Evolutionary conservation across 2,329 filamentous ascomycete genomes (phyloP), one percentile per base, ranked within the genome.

Genomic region (Aspergillus puulaauensis): DNA sequence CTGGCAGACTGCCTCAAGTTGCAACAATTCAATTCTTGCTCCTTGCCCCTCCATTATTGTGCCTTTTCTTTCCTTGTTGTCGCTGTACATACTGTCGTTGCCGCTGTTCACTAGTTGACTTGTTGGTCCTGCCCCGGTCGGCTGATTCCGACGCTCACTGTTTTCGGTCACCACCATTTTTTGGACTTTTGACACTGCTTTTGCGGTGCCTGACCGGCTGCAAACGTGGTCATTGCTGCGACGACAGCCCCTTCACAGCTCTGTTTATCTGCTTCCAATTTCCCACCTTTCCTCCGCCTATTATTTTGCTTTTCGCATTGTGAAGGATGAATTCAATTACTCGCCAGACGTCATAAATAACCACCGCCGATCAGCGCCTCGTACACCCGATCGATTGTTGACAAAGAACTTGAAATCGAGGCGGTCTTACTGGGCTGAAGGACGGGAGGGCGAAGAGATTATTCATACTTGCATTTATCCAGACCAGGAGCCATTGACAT

Each of bases 321-420:
- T 31, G 39, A 56, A 61, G 54, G 41, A 63, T 63, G 61, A 61
- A 52, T 55, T 40, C 52, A 23, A 37, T 40, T 44, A 40, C 33
- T 48, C 17, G 43, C 50, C 35, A 31, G 46, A 54, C 47, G 48
- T 57, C 45, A 45, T 54, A 54, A 50, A 37, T 37, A 50, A 33
- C 48, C 41, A 11, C 52, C 35, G 55, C 57, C 60, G 37, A 57
- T 49, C 55, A 57, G 6, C 49, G 17, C 17, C 44, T 43, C 15
- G 27, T 44, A 39, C 49, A 27, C 52, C 53, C 48, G 52, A 54
- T 43, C 40, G 4, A 17, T 43, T 43, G 19, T 47, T 44, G 43
- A 50, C 33, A 17, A 14, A 11, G 23, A 45, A 15, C 43, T 54
- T 44, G 31, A 35, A 31, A 24, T 37, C 15, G 12, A 52, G n/a